phyloP scores from a whole-genome alignment of 2,329 filamentous ascomycete genomes.

The Ciborinia camelliae region DNA sequence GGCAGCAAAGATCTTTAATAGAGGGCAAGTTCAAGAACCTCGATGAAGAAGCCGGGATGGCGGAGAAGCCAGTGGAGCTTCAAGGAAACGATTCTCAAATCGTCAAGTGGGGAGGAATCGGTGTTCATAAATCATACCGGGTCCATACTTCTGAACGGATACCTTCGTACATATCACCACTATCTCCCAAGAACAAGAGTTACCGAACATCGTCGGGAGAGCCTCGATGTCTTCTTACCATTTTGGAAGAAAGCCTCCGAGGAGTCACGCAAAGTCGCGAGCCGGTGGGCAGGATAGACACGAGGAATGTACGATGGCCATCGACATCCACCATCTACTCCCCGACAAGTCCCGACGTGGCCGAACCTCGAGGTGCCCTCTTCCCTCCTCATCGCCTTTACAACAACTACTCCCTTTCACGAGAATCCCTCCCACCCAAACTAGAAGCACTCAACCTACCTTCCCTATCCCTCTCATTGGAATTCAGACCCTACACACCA shows the following conservation, averaged over 20 bases:
- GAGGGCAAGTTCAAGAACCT: slow-evolving; percentile 15
- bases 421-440: slow-evolving; percentile 1
- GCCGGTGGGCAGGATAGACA: background rate
- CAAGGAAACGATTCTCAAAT: slow-evolving; percentile 14
- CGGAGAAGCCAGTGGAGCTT: slow-evolving; percentile 1
- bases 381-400: background rate
- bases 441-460: slow-evolving; percentile 9
- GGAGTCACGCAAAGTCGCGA: background rate
- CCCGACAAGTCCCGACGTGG: slow-evolving; percentile 4
- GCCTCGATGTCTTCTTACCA: slow-evolving; percentile 5
- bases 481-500: slow-evolving; percentile 6
- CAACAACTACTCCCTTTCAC: background rate
- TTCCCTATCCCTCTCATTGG: background rate
- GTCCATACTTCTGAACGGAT: slow-evolving; percentile 12
- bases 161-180: slow-evolving; percentile 4
- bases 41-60: background rate
- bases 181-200: background rate
- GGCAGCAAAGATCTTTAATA: background rate
- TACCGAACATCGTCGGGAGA: slow-evolving; percentile 3
- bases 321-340: slow-evolving; percentile 8
- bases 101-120: slow-evolving; percentile 16
- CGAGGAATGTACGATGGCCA: background rate
- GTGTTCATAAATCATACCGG: slow-evolving; percentile 1
- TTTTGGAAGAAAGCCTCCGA: slow-evolving; percentile 1
- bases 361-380: background rate